Base-by-base conservation (phyloP, 441 rosid species). In the Brassica hybrid region DNA sequence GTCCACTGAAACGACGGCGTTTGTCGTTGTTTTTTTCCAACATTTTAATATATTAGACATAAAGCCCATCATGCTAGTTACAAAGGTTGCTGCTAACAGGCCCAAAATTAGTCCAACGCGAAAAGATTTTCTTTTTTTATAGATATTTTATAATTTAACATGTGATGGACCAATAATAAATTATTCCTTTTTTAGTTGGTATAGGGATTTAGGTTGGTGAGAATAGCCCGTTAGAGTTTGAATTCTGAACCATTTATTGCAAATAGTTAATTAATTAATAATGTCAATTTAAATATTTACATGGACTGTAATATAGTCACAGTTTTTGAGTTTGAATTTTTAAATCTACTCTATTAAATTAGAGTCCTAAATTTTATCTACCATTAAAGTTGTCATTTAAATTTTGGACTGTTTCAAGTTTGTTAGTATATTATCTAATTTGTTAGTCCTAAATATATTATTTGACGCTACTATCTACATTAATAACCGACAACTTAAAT, bases 181-280 rank as follows among this genome's bases (percentile, higher is more conserved):
- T 45, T 45, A 45, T 59, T 58, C 16, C 12, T 48, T 56, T 56
- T 14, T 52, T 16, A 52, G 5, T 61, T 16, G 76, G 75, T 38
- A 32, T 19, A 59, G 62, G 59, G 0, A 4, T 30, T 19, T 59
- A 17, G 74, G 69, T 59, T 38, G 64, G 74, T 71, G 74, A 41
- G 16, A 56, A 38, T 21, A 68, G 66, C 16, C 2, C 45, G 38
- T 58, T 32, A 11, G 17, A 23, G 6, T 41, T 68, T 56, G 60
- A 56, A 17, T 56, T 75, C 6, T 18, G 69, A 61, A 54, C 16
- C 32, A 17, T 23, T 65, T 71, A 60, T 68, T 70, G 17, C 14
- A 36, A 21, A 59, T 19, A 19, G 13, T 2, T 16, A 7, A 7
- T 36, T 9, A 36, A 8, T 4, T 32, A 27, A 14, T 67, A 50